Evolutionary conservation across 2,329 filamentous ascomycete genomes (phyloP), one percentile per base, ranked within the genome.

Genomic region (Venturiaceae sp.): DNA sequence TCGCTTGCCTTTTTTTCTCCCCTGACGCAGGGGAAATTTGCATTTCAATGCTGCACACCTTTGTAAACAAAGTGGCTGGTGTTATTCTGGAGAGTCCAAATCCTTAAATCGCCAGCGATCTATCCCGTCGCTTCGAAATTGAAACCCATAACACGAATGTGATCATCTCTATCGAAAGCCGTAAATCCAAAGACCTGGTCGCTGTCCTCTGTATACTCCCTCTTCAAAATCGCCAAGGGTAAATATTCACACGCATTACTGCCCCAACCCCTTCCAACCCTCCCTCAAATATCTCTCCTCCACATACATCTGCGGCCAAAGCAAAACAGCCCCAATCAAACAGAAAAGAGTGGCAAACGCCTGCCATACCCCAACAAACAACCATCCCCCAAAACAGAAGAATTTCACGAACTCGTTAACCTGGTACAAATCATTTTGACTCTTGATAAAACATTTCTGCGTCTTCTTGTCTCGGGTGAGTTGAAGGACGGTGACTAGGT

Each of bases 391-490:
- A 11, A 86, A 83, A 16, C 81, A 66, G 19, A 92, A 64, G 67
- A 95, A 94, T 64, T 86, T 85, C 61, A 92, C 75, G 62, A 85
- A 86, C 64, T 95, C 86, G 53, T 84, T 85, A 0, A 83, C 77
- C 66, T 92, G 88, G 67, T 95, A 95, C 7, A 92, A 73, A 67
- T 96, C 90, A 63, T 95, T 85, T 68, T 96, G 91, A 19, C 78
- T 80, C 6, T 77, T 71, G 62, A 95, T 92, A 68, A 85, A 88
- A 73, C 91, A 94, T 60, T 78, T 79, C 23, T 66, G 71, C 37
- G 65, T 61, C 5, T 55, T 55, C n/a, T 61, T 60, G 55, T 77
- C 71, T 16, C 78, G 77, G 1, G 76, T 76, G 16, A 92, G 81
- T 39, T 80, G 74, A 3, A 92, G 74, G 30, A 90, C 83, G 0